phyloP scores from a whole-genome alignment of 2,329 filamentous ascomycete genomes.

The Allantophomopsis cytisporea region DNA sequence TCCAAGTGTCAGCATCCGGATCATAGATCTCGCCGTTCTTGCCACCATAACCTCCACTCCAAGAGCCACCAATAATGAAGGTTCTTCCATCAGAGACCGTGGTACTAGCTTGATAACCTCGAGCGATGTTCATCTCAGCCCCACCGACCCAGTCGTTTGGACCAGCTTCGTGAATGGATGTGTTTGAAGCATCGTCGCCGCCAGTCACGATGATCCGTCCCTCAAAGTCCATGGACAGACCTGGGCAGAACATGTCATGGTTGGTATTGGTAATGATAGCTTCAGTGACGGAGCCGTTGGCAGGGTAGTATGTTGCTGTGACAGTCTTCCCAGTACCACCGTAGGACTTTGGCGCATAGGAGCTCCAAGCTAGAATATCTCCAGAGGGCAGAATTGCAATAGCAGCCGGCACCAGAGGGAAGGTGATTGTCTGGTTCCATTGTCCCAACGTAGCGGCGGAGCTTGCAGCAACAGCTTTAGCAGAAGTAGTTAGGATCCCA shows the following conservation, averaged over 20 bases:
- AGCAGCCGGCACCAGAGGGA: conserved; percentile 2
- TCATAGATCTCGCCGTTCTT: conserved; percentile 45
- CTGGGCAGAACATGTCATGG: conserved; percentile 44
- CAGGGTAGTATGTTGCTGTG: conserved; percentile 18
- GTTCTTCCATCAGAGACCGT: conserved; percentile 37
- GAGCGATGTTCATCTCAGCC: conserved; percentile 28
- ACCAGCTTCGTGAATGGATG: conserved; percentile 30
- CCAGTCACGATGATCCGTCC: conserved; percentile 39
- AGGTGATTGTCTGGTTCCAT: conserved; percentile 2
- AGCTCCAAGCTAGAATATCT: neutral
- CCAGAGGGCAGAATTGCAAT: neutral
- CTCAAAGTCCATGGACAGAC: conserved; percentile 32
- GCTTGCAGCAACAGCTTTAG: neutral
- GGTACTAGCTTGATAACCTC: conserved; percentile 37
- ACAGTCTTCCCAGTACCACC: conserved; percentile 13
- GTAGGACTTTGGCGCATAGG: neutral
- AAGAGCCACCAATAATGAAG: conserved; percentile 45
- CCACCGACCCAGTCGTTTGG: conserved; percentile 24
- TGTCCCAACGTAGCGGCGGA: neutral
- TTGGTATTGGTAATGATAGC: conserved; percentile 23
- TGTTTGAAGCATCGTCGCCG: conserved; percentile 31
- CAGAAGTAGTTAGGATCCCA: neutral
- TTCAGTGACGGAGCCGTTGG: conserved; percentile 11
- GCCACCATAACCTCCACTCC: conserved; percentile 30
- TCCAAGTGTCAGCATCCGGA: conserved; percentile 30